Conservation (phyloP, 2,329 filamentous ascomycete species). For the Aurifilum marmelostoma region DNA sequence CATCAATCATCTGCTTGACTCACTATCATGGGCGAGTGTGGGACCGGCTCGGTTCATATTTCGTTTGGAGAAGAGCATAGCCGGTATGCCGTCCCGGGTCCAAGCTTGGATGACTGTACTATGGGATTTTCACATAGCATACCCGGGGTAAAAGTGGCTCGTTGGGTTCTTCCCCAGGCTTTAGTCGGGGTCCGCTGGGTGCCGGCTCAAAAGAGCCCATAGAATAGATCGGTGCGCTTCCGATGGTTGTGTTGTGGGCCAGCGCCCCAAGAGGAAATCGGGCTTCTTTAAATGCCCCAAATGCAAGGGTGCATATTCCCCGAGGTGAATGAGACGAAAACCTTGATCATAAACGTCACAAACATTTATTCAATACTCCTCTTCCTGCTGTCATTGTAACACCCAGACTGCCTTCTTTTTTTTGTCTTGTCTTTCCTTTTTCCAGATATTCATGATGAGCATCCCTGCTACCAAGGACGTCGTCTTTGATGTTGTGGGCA, state of each 20-base stretch:
- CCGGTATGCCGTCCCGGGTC: neutral
- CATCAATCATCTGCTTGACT: slow-evolving; percentile 16
- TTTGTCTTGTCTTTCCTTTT: too few relatives aligned
- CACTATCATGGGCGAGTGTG: neutral
- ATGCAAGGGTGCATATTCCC: neutral
- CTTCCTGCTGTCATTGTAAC: too few relatives aligned
- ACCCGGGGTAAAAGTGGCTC: neutral
- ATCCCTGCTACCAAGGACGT: slow-evolving; percentile 40
- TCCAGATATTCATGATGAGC: slow-evolving; percentile 8
- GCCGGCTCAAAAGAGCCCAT: neutral
- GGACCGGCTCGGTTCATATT: slow-evolving; percentile 11
- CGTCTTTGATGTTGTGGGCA: slow-evolving; percentile 54
- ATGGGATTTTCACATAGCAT: neutral
- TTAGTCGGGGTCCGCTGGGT: neutral
- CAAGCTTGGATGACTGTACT: neutral
- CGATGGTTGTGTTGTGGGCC: neutral
- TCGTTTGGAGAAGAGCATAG: neutral
- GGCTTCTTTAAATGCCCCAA: slow-evolving; percentile 3
- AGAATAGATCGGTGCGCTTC: slow-evolving; percentile 9
- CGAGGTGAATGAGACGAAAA: neutral
- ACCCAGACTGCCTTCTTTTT: too few relatives aligned
- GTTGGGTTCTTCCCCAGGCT: neutral
- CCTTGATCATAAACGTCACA: neutral
- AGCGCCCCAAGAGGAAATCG: neutral
- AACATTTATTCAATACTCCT: neutral